Conservation (phyloP, 345 rosid species). For the Eutrema heterophyllum region DNA sequence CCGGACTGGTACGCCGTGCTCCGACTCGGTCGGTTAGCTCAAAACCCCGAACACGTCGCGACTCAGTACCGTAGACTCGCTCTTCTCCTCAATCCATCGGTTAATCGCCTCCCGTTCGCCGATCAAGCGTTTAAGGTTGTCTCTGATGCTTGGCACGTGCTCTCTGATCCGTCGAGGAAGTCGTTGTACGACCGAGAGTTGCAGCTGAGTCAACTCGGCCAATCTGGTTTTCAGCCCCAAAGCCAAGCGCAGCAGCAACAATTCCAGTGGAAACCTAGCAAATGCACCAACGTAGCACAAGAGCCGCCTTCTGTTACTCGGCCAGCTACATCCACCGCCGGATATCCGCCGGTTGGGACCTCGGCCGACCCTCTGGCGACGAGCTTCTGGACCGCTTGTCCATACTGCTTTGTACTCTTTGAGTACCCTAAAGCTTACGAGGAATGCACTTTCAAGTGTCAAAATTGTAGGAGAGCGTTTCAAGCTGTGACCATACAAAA, state of each 20-base stretch:
- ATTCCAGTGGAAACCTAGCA: conserved; percentile 11
- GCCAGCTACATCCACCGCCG: conserved; percentile 1
- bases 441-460: conserved; percentile 73
- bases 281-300: conserved; percentile 1
- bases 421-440: conserved; percentile 79
- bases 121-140: conserved; percentile 71
- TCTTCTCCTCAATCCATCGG: conserved; percentile 57
- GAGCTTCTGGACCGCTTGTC: conserved; percentile 94
- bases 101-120: conserved; percentile 61
- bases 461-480: conserved; percentile 72
- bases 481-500: conserved; percentile 59
- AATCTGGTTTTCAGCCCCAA: conserved; percentile 8
- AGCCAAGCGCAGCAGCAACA: conserved; percentile 21
- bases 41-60: conserved; percentile 61
- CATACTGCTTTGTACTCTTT: conserved; percentile 70
- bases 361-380: conserved; percentile 26
- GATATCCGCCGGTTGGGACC: conserved; percentile 10
- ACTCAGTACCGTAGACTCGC: conserved; percentile 80
- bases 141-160: conserved; percentile 79
- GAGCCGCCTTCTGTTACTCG: conserved; percentile 7
- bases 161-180: conserved; percentile 68
- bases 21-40: conserved; percentile 64
- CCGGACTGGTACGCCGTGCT: conserved; percentile 81
- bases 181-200: conserved; percentile 65
- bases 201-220: conserved; percentile 50